Evolutionary conservation across 345 rosid genomes (phyloP), one percentile per base, ranked within the genome.

Genomic region (Turritis glabra): DNA sequence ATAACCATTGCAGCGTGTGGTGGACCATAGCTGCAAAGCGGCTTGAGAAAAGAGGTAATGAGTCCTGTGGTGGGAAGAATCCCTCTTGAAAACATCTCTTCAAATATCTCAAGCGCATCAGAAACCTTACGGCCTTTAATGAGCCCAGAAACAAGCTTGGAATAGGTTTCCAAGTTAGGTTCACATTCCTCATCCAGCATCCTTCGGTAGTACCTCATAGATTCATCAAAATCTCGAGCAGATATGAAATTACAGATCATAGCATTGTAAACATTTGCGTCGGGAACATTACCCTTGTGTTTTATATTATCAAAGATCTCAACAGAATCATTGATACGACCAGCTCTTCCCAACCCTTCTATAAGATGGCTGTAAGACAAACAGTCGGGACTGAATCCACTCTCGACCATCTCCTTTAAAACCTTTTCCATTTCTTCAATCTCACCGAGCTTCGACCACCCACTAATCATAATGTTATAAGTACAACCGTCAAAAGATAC

Each of bases 91-190:
- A 90, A 46, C 98, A 94, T 90, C 80, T 90, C 95, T 62, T 90
- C 93, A 56, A 85, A 86, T 72, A 90, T 73, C 84, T 94, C 95
- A 75, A 91, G 89, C 67, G 95, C 97, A 82, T 91, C 96, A 37
- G 97, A 90, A 73, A 88, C 92, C 70, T 82, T 91, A 55, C 91
- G 80, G 67, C 83, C 82, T 82, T 83, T 91, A 69, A 94, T 84
- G 15, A 87, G 80, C 41, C 87, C 90, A 11, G 77, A 71, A 59
- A 94, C 90, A 79, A 94, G 74, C 74, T 66, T 85, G 11, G 77
- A 71, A 52, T 88, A 91, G 0, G 93, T 91, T 65, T 85, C 87
- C 67, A 79, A 30, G 74, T 88, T 76, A 3, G 96, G 97, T 12
- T 80, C 81, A 76, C 88, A 88, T 13, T 72, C 69, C 43, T 81